Percentiles rank a stretch among this genome's conserved stretches.
Conservation (phyloP, 768 basidiomycete genomes). For the Tulasnella sp. region DNA sequence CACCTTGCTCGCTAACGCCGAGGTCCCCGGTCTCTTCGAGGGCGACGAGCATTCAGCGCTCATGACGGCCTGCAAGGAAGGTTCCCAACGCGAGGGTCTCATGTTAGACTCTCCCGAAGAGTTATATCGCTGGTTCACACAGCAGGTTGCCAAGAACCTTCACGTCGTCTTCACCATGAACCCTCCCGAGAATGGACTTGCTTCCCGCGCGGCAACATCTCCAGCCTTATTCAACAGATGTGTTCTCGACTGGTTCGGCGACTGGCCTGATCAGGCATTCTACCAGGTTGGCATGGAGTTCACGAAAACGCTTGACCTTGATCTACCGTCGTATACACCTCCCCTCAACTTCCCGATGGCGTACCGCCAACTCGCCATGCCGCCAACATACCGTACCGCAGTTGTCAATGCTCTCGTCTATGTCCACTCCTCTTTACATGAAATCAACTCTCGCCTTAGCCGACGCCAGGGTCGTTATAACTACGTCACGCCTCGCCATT, state of each 20-base stretch:
- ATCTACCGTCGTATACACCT: slow-evolving; percentile 66
- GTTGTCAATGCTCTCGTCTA: slow-evolving; percentile 88
- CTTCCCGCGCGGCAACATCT: slow-evolving; percentile 91
- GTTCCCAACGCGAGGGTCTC: slow-evolving; percentile 94
- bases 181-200: slow-evolving; percentile 89
- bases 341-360: slow-evolving; percentile 79
- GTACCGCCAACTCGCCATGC: slow-evolving; percentile 69
- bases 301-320: slow-evolving; percentile 86
- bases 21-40: slow-evolving; percentile 99
- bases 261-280: slow-evolving; percentile 98
- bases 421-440: slow-evolving; percentile 80
- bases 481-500: slow-evolving; percentile 94
- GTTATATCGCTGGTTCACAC: slow-evolving; percentile 96
- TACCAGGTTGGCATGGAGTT: slow-evolving; percentile 98
- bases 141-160: slow-evolving; percentile 93
- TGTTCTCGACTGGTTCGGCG: slow-evolving; percentile 98
- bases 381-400: slow-evolving; percentile 82
- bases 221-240: slow-evolving; percentile 98
- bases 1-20: slow-evolving; percentile 96
- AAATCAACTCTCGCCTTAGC: slow-evolving; percentile 78
- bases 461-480: slow-evolving; percentile 92
- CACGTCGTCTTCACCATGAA: slow-evolving; percentile 99
- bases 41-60: slow-evolving; percentile 97
- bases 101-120: slow-evolving; percentile 99
- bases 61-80: slow-evolving; percentile 99